Evolutionary conservation across 1,284 basidiomycete genomes (phyloP).

Genomic region (Melanopsichium pennsylvanicum): DNA sequence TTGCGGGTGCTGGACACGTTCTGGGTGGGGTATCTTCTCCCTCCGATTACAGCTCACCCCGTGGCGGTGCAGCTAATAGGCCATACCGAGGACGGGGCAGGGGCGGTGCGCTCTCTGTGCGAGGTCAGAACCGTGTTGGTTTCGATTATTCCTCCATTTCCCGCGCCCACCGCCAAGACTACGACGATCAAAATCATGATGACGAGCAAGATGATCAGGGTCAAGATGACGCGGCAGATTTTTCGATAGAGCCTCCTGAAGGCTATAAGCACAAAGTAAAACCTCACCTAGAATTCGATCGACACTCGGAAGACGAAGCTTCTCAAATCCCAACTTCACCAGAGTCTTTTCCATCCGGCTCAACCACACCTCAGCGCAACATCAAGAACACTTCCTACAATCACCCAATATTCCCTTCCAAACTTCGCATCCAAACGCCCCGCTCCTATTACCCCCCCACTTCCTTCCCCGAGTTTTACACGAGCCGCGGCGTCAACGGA

Average conservation of each 20-base stretch:
- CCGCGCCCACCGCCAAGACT: conserved; percentile 8
- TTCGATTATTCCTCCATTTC: conserved; percentile 42
- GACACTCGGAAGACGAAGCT: conserved; percentile 8
- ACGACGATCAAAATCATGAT: conserved; percentile 13
- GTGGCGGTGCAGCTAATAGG: conserved; percentile 21
- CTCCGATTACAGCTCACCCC: conserved; percentile 21
- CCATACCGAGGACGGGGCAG: conserved; percentile 32
- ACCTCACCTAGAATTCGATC: conserved; percentile 30
- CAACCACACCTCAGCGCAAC: conserved; percentile 15
- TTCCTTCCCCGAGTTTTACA: conserved; percentile 40
- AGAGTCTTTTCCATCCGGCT: conserved; percentile 3
- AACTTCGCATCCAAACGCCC: conserved; percentile 19
- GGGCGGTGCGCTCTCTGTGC: conserved; percentile 34
- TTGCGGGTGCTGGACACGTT: conserved; percentile 17
- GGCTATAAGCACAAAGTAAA: conserved; percentile 40
- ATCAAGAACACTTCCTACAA: neutral
- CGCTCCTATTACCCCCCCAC: conserved; percentile 19
- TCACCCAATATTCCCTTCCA: conserved; percentile 1
- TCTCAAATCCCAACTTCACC: neutral
- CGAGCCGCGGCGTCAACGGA: conserved; percentile 16
- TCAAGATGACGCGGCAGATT: conserved; percentile 14
- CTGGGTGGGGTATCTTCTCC: conserved; percentile 9
- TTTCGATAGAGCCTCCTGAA: conserved; percentile 27
- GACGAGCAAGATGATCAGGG: conserved; percentile 18
- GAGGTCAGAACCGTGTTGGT: conserved; percentile 42